phyloP scores from a whole-genome alignment of 1,284 basidiomycete species.

The Cystobasidium pallidum region DNA sequence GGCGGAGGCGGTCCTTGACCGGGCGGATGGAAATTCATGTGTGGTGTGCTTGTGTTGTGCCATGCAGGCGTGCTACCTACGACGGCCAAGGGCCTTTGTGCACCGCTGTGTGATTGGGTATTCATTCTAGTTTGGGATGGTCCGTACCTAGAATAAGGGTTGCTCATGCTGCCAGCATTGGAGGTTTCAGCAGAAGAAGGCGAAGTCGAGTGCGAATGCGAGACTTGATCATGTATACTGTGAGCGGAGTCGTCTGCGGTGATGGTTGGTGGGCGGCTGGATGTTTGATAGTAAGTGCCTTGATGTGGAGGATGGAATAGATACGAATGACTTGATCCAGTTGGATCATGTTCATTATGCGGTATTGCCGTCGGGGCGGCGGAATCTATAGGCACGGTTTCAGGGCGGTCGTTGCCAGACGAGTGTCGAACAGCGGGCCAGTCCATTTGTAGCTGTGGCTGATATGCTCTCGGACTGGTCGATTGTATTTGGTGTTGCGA shows the following conservation, averaged over 20 bases:
- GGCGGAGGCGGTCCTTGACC: no score
- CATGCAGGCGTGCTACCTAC: background rate
- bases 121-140: background rate
- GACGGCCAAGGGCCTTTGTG: background rate
- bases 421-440: constrained; percentile 8
- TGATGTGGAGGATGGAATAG: background rate
- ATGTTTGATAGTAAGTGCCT: background rate
- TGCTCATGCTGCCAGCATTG: background rate
- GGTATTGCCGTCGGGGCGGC: background rate
- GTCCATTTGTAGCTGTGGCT: background rate
- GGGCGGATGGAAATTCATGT: background rate
- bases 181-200: constrained; percentile 1
- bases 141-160: background rate
- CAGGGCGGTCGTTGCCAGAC: background rate
- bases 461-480: background rate
- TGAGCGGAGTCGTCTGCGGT: background rate
- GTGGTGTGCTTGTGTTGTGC: background rate
- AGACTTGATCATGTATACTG: background rate
- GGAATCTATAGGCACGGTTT: background rate
- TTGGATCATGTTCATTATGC: background rate
- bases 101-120: background rate
- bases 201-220: background rate
- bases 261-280: background rate
- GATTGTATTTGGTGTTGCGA: no score
- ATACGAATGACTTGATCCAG: background rate